These are phyloP conservation scores for Petasospora rhodanensis DNA, from an alignment of 1,139 yeast genomes.

Conservation along the genomic window DNA sequence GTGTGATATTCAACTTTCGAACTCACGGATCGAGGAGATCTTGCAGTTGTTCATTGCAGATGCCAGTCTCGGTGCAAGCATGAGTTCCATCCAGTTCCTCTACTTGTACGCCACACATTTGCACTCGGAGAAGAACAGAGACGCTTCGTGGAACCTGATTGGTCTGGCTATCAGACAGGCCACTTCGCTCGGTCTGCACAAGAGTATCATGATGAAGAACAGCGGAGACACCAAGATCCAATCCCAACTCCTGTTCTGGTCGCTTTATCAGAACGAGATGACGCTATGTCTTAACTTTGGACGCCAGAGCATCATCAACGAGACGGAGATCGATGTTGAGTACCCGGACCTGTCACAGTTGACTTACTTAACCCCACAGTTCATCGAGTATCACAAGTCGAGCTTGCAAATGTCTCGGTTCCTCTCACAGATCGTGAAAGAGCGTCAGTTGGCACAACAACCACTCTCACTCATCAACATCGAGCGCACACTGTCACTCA, in stretches of 20 bases:
- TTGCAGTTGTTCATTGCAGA: conserved; percentile 39
- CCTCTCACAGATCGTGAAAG: conserved; percentile 33
- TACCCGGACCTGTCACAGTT: conserved; percentile 58
- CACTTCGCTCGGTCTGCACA: conserved; percentile 40
- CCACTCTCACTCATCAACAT: conserved; percentile 34
- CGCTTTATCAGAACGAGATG: conserved; percentile 35
- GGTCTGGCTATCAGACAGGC: conserved; percentile 43
- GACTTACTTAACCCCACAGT: conserved; percentile 31
- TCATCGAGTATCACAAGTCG: conserved; percentile 30
- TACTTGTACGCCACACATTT: conserved; percentile 38
- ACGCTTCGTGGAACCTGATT: conserved; percentile 40
- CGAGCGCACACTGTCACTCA: conserved; percentile 33
- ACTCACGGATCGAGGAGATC: conserved; percentile 34
- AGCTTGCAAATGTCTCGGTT: conserved; percentile 32
- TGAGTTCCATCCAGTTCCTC: conserved; percentile 39
- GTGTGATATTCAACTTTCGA: conserved; percentile 18
- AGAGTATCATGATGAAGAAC: conserved; percentile 23
- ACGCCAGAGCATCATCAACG: conserved; percentile 35
- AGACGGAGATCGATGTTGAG: conserved; percentile 60
- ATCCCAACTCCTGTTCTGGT: conserved; percentile 34
- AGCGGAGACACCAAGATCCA: conserved; percentile 10
- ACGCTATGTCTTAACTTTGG: conserved; percentile 38
- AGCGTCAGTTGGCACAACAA: conserved; percentile 32
- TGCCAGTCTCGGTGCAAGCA: conserved; percentile 37
- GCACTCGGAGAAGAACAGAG: conserved; percentile 39